Evolutionary conservation across 2,329 filamentous ascomycete genomes (phyloP).

Genomic region (Trichoderma atroviride): DNA sequence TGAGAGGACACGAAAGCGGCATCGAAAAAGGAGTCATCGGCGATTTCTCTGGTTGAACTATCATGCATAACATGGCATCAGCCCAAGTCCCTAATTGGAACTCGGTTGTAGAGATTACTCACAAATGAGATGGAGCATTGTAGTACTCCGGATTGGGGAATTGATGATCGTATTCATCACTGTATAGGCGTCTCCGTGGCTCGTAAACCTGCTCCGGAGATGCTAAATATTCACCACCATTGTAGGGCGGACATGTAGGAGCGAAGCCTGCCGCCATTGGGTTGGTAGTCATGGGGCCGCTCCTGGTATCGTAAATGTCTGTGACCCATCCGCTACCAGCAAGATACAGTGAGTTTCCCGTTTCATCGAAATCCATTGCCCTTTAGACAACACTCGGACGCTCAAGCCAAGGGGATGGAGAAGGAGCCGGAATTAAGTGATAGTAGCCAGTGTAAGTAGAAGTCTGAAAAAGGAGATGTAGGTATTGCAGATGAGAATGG

Average conservation of each 20-base stretch:
- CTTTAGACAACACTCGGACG: background rate
- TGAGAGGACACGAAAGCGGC: background rate
- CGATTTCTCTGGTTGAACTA: background rate
- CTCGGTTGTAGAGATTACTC: background rate
- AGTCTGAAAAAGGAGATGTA: background rate
- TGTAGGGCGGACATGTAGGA: background rate
- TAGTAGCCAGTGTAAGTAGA: background rate
- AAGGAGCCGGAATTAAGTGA: background rate
- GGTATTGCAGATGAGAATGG: background rate
- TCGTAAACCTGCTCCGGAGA: background rate
- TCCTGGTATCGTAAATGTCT: background rate
- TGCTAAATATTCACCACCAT: background rate
- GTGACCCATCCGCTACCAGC: background rate
- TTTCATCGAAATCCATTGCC: background rate
- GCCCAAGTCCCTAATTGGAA: too few relatives aligned
- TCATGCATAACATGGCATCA: background rate
- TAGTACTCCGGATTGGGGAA: background rate
- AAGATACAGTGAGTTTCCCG: background rate
- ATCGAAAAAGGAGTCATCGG: background rate
- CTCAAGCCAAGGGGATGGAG: background rate
- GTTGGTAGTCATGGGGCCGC: background rate
- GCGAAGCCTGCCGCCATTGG: background rate
- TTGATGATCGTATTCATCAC: background rate
- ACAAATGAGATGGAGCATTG: slow-evolving; percentile 9
- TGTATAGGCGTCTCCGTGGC: background rate